Evolutionary conservation across 1,139 yeast species (phyloP).

Genomic region (Suhomyces maxii): DNA sequence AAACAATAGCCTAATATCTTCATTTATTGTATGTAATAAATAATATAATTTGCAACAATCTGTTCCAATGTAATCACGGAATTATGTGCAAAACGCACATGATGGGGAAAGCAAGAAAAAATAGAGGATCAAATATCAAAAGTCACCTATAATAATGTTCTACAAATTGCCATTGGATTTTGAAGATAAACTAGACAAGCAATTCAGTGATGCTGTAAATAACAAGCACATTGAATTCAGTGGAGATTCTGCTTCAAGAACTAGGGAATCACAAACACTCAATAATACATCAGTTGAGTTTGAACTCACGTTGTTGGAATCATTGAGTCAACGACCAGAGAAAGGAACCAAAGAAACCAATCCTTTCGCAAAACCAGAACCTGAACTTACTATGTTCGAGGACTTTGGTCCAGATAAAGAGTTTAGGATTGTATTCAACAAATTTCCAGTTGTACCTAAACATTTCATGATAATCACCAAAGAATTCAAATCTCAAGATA

Average conservation of each 20-base stretch:
- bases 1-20: neutral
- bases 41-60: no score
- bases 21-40: no score
- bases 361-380: slow-evolving; percentile 83
- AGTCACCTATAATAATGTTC: slow-evolving; percentile 15
- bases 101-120: no score
- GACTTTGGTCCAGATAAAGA: slow-evolving; percentile 48
- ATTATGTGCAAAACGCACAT: no score
- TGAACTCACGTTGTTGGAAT: slow-evolving; percentile 35
- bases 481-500: slow-evolving; percentile 66
- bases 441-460: slow-evolving; percentile 77
- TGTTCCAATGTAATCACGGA: no score
- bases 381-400: slow-evolving; percentile 63
- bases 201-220: slow-evolving; percentile 30
- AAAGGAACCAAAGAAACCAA: slow-evolving; percentile 42
- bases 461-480: slow-evolving; percentile 81
- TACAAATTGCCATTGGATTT: slow-evolving; percentile 30
- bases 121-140: neutral
- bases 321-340: slow-evolving; percentile 62
- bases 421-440: slow-evolving; percentile 72
- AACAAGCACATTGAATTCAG: slow-evolving; percentile 29
- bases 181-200: slow-evolving; percentile 20
- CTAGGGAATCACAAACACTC: slow-evolving; percentile 20
- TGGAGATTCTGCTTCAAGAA: slow-evolving; percentile 30
- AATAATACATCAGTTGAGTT: slow-evolving; percentile 22